Conservation (phyloP, 176 grass and related monocot species). For the Elymus sibiricus region DNA sequence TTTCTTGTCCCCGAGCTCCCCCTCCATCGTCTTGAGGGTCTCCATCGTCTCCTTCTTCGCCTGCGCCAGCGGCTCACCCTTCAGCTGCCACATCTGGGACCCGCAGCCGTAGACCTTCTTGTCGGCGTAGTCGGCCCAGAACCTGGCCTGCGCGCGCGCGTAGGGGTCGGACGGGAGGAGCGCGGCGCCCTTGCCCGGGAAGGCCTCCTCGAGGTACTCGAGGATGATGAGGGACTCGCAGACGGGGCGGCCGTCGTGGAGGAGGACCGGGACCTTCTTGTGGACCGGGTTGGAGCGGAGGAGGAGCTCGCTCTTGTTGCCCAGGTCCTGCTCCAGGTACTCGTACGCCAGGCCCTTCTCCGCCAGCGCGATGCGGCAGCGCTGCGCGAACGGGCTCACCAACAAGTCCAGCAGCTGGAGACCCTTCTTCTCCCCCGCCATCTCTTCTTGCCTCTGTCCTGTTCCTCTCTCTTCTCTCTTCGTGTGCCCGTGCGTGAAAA, state of each 20-base stretch:
- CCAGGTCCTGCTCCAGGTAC: no score
- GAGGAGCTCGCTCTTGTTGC: no score
- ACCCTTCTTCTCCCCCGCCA: no score
- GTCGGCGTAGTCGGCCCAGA: conserved; percentile 52
- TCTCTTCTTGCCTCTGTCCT: no score
- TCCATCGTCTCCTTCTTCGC: conserved; percentile 27
- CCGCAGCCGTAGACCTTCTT: conserved; percentile 42
- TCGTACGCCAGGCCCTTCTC: no score
- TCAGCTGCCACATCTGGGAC: conserved; percentile 13
- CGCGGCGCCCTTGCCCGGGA: background rate
- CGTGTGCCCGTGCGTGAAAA: no score
- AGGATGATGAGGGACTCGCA: conserved; percentile 38
- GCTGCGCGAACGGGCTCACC: no score
- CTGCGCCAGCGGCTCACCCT: conserved; percentile 19
- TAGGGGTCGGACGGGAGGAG: conserved; percentile 21
- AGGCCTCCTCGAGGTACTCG: conserved; percentile 58
- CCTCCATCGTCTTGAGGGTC: conserved; percentile 18
- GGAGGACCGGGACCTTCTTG: background rate
- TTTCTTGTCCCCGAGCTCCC: conserved; percentile 31
- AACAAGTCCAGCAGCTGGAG: no score
- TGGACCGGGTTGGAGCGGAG: no score
- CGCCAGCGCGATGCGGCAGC: no score
- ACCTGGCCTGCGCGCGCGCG: conserved; percentile 26
- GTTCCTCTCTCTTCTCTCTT: no score
- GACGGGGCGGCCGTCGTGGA: conserved; percentile 31